phyloP scores from a whole-genome alignment of 2,329 filamentous ascomycete species.

The Tolypocladium pustulatum region DNA sequence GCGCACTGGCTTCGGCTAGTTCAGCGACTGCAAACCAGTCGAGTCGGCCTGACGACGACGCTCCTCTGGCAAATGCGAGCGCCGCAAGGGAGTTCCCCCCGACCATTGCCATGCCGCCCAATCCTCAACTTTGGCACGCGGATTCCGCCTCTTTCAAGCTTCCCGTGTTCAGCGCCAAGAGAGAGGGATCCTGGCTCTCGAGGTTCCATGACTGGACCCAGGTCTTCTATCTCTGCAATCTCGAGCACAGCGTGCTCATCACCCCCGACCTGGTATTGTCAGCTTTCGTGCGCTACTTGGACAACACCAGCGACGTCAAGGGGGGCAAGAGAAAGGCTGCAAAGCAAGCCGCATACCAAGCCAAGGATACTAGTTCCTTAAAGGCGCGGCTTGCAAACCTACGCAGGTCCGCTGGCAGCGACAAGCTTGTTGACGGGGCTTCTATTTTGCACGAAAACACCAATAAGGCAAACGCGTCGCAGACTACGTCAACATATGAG shows the following conservation, averaged over 20 bases:
- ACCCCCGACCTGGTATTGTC: slow-evolving; percentile 11
- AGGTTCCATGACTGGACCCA: slow-evolving; percentile 24
- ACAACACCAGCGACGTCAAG: slow-evolving; percentile 18
- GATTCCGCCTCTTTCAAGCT: slow-evolving; percentile 13
- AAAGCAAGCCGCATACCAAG: slow-evolving; percentile 16
- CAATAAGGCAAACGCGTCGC: background rate
- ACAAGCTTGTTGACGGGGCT: background rate
- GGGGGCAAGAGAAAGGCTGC: slow-evolving; percentile 19
- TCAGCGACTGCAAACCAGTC: background rate
- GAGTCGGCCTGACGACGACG: background rate
- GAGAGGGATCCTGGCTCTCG: slow-evolving; percentile 21
- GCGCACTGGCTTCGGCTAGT: background rate
- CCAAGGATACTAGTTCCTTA: slow-evolving; percentile 14
- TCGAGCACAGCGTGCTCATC: slow-evolving; percentile 9
- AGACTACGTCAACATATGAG: background rate
- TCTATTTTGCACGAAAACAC: background rate
- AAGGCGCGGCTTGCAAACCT: slow-evolving; percentile 10
- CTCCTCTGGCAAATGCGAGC: background rate
- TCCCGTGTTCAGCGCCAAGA: slow-evolving; percentile 15
- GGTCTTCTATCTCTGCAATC: slow-evolving; percentile 18
- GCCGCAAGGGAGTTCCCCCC: background rate
- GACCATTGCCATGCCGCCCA: slow-evolving; percentile 9
- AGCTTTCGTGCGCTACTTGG: slow-evolving; percentile 20
- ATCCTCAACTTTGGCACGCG: slow-evolving; percentile 11
- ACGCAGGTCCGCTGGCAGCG: background rate